Evolutionary conservation across 768 basidiomycete genomes (phyloP).

Genomic region (Pilatotrama ljubarskyi): DNA sequence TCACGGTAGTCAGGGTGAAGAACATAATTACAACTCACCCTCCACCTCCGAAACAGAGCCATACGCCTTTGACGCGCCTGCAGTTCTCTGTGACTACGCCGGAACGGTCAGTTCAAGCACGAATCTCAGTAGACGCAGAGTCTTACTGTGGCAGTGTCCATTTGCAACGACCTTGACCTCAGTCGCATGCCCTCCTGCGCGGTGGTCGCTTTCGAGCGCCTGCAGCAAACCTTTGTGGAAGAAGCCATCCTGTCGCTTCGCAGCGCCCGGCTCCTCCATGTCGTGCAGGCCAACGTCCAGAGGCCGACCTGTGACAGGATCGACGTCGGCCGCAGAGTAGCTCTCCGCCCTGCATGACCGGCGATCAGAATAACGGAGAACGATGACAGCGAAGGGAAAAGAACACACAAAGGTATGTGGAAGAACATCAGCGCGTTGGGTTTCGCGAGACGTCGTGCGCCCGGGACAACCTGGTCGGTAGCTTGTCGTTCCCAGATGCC

Average conservation of each 20-base stretch:
- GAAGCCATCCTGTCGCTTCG: conserved; percentile 77
- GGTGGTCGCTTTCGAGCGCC: conserved; percentile 70
- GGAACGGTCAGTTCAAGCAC: conserved; percentile 17
- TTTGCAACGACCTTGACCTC: conserved; percentile 91
- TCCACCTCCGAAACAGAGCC: conserved; percentile 91
- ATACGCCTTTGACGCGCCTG: conserved; percentile 78
- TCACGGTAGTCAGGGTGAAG: no score
- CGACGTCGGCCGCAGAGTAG: conserved; percentile 66
- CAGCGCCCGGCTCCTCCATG: conserved; percentile 58
- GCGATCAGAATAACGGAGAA: neutral
- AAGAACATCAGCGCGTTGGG: conserved; percentile 98
- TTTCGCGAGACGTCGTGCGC: conserved; percentile 66
- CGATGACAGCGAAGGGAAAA: neutral
- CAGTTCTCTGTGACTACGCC: conserved; percentile 83
- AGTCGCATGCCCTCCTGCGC: conserved; percentile 43
- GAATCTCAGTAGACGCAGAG: neutral
- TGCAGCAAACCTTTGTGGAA: conserved; percentile 78
- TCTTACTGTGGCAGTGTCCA: conserved; percentile 85
- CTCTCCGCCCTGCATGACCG: conserved; percentile 63
- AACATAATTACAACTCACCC: conserved; percentile 48
- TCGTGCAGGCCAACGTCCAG: conserved; percentile 72
- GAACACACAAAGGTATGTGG: conserved; percentile 87
- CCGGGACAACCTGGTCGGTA: conserved; percentile 56
- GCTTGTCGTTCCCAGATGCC: conserved; percentile 62
- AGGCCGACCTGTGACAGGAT: conserved; percentile 54